Conservation (phyloP, 2,329 filamentous ascomycete genomes). For the Magnaporthiopsis poae region DNA sequence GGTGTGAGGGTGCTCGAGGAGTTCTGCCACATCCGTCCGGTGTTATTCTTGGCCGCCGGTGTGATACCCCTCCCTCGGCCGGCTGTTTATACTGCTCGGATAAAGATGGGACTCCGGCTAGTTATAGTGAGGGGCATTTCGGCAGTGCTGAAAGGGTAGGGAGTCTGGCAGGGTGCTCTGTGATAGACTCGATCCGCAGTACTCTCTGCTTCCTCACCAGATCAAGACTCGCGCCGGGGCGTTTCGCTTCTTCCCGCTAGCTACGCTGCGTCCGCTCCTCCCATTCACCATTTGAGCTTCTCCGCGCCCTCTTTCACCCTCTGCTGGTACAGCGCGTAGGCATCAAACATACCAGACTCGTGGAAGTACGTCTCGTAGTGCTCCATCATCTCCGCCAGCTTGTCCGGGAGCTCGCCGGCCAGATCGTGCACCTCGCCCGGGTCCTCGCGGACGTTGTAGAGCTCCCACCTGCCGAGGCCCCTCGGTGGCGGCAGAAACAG, state of each 20-base stretch:
- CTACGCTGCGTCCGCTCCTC: background rate
- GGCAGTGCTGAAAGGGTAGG: background rate
- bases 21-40: background rate
- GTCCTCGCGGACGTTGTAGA: conserved; percentile 36
- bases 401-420: conserved; percentile 22
- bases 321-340: conserved; percentile 3
- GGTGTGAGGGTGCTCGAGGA: background rate
- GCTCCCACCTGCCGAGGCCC: conserved; percentile 38
- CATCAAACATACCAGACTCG: conserved; percentile 1
- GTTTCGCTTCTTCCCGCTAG: background rate
- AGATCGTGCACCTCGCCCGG: conserved; percentile 35
- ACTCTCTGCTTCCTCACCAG: background rate
- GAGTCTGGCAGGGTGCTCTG: background rate
- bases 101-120: background rate
- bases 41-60: background rate
- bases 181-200: background rate
- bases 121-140: background rate
- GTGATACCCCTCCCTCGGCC: background rate
- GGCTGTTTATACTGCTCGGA: background rate
- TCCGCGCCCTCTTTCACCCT: conserved; percentile 2
- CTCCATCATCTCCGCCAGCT: conserved; percentile 20
- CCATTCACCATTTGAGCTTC: background rate
- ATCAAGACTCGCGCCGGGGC: background rate
- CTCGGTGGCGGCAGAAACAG: conserved; percentile 39
- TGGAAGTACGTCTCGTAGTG: conserved; percentile 2